phyloP scores from a whole-genome alignment of 148 eudicot species.

The Persicaria tinctoria region DNA sequence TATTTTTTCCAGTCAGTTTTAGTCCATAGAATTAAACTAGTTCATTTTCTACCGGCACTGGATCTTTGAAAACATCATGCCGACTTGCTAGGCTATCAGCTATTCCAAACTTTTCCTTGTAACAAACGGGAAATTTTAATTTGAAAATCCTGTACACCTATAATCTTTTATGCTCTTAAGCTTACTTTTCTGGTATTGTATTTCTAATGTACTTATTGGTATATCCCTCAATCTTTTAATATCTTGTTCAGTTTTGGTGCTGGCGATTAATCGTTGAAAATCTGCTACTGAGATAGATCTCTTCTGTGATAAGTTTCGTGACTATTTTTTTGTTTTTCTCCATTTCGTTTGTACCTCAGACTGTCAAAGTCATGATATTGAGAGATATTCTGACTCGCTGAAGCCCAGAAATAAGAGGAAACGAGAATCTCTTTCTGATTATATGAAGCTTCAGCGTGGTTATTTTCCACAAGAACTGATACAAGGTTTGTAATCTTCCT shows the following conservation, averaged over 20 bases:
- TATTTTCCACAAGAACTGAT: slow-evolving; percentile 8
- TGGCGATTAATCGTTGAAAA: not conserved
- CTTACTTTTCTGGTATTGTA: not conserved
- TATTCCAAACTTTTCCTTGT: not conserved
- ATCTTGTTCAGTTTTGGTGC: not conserved
- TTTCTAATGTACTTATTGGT: not conserved
- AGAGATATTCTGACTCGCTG: not conserved
- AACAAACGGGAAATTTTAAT: not conserved
- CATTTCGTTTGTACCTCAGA: not conserved
- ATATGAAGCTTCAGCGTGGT: slow-evolving; percentile 10
- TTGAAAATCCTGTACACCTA: not conserved
- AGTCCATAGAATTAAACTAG: not conserved
- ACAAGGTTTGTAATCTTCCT: not conserved
- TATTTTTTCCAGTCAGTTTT: not conserved
- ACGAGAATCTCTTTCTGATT: slow-evolving; percentile 9
- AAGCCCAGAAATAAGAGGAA: slow-evolving; percentile 11
- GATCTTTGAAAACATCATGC: too few relatives aligned
- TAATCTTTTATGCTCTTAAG: not conserved
- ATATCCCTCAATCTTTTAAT: not conserved
- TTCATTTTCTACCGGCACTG: not conserved
- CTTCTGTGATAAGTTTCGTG: not conserved
- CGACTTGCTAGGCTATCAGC: too few relatives aligned
- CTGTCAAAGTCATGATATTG: not conserved
- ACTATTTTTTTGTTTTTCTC: not conserved
- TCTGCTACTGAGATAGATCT: not conserved